Base-by-base conservation (phyloP, 129 eudicot genomes). In the Oenanthe sinensis region DNA sequence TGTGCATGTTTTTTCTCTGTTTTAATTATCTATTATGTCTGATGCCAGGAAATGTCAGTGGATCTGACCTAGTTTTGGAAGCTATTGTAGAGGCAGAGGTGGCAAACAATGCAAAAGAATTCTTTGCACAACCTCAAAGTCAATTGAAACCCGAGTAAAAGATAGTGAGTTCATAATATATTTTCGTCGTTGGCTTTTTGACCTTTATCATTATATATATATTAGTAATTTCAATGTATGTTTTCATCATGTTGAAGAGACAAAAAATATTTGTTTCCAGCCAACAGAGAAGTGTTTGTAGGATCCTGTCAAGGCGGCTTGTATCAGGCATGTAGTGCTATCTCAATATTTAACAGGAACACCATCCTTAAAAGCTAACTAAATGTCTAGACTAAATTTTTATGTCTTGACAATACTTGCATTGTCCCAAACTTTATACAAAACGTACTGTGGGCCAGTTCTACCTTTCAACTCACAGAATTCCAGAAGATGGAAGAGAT, bases 41-140 rank as follows among this genome's bases (percentile, higher is more conserved):
- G 49, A 55, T 79, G 54, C 33, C 93, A 90, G 98, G 77, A 87
- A 92, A 81, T 75, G 80, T 79, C 24, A 86, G 80, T 19, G 96
- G 98, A 48, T 93, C 98, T 36, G 98, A 93, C 77, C 86, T 93
- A 69, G 82, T 90, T 78, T 82, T 93, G 82, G 98, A 90, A 85
- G 94, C 98, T 17, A 85, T 93, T 62, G 62, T 90, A 78, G 96
- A 90, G 84, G 90, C 91, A 58, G 96, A 89, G 62, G 94, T 93
- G 84, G 98, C 96, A 55, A 86, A 83, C 47, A 93, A 89, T 85
- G 96, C 98, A 30, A 93, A 93, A 81, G 91, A 86, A 16, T 93
- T 90, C 72, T 90, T 87, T 8, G 76, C 88, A 16, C 87, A 87
- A 69, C 87, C 90, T 75, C 88, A 85, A 82, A 87, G 84, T 81